Conservation (phyloP, 169 alveolate genomes). For the Plasmodium vivax region DNA sequence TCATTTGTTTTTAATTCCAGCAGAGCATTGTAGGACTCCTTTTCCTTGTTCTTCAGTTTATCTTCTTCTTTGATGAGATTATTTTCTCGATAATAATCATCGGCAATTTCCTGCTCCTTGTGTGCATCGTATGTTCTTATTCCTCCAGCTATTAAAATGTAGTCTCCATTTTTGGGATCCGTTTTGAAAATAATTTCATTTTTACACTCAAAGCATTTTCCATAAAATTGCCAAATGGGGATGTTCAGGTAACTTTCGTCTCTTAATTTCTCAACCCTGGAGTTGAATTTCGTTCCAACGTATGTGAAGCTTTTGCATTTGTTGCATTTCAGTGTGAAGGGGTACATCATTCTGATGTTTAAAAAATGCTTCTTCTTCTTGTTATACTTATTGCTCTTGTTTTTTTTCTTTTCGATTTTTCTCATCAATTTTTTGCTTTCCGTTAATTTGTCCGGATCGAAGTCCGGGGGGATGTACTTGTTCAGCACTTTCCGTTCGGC, state of each 20-base stretch:
- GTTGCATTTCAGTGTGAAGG: conserved; percentile 96
- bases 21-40: conserved; percentile 67
- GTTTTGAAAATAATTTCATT: conserved; percentile 96
- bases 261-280: conserved; percentile 92
- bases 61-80: conserved; percentile 17
- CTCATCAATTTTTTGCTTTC: conserved; percentile 88
- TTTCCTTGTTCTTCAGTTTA: conserved; percentile 63
- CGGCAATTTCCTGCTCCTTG: conserved; percentile 82
- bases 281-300: conserved; percentile 99
- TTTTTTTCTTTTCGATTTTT: conserved; percentile 85
- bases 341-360: conserved; percentile 98
- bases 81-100: conserved; percentile 51
- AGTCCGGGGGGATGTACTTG: conserved; percentile 99
- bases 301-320: conserved; percentile 96
- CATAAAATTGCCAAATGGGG: conserved; percentile 96
- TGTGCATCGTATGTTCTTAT: conserved; percentile 88
- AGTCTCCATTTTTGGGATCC: conserved; percentile 92
- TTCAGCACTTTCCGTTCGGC: conserved; percentile 98
- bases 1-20: conserved; percentile 67
- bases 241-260: conserved; percentile 97
- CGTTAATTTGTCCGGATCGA: conserved; percentile 95
- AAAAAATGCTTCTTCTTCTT: conserved; percentile 85
- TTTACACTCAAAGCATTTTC: conserved; percentile 97
- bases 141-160: conserved; percentile 93
- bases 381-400: conserved; percentile 78